Conservation (phyloP, 2,329 filamentous ascomycete species). For the Talaromyces islandicus region DNA sequence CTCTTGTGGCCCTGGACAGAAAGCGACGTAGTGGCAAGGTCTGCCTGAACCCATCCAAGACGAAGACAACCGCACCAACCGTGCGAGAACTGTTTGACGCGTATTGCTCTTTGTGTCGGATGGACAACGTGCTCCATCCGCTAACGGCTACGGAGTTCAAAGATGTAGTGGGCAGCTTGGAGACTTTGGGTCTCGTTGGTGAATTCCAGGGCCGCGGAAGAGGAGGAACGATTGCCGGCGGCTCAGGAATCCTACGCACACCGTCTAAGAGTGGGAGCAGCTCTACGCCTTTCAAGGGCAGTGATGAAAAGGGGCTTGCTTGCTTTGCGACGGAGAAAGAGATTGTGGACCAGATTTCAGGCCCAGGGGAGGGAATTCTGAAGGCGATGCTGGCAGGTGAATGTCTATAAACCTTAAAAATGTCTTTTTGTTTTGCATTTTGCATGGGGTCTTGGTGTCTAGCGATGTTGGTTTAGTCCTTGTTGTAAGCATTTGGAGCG, state of each 20-base stretch:
- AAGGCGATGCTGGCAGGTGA: slow-evolving; percentile 33
- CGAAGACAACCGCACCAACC: slow-evolving; percentile 59
- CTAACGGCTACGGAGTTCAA: slow-evolving; percentile 89
- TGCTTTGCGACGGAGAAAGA: slow-evolving; percentile 78
- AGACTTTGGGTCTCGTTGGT: slow-evolving; percentile 76
- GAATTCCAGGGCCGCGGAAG: slow-evolving; percentile 64
- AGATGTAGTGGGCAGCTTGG: slow-evolving; percentile 82
- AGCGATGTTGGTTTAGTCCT: background rate
- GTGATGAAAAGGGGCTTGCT: slow-evolving; percentile 72
- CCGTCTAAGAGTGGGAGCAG: slow-evolving; percentile 62
- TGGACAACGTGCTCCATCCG: slow-evolving; percentile 82
- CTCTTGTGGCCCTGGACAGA: slow-evolving; percentile 80
- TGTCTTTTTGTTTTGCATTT: background rate
- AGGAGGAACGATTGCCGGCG: slow-evolving; percentile 51
- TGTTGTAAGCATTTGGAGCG: slow-evolving; percentile 7
- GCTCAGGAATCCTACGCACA: slow-evolving; percentile 52
- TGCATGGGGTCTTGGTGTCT: background rate
- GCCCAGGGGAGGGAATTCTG: slow-evolving; percentile 46
- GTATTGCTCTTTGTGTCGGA: slow-evolving; percentile 75
- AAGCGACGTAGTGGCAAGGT: slow-evolving; percentile 47
- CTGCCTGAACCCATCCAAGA: slow-evolving; percentile 55
- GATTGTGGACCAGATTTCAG: slow-evolving; percentile 61
- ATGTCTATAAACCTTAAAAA: slow-evolving; percentile 19
- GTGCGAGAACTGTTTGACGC: slow-evolving; percentile 78
- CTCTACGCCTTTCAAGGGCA: slow-evolving; percentile 44